These are phyloP conservation scores for Lentinus polychrous DNA, from an alignment of 1,284 basidiomycete genomes.

Conservation along the genomic window DNA sequence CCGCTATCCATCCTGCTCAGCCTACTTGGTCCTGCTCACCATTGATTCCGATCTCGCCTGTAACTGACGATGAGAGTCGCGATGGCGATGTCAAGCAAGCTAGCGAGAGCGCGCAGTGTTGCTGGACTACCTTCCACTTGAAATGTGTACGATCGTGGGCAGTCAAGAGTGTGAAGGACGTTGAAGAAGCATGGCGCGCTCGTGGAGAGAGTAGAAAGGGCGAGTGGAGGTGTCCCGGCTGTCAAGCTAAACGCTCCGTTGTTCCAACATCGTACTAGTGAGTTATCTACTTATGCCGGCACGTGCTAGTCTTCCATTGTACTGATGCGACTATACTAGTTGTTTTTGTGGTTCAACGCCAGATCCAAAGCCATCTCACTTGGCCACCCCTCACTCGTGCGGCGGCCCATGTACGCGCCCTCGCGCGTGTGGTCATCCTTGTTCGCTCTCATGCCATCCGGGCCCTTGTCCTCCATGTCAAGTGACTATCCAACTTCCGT, in stretches of 20 bases:
- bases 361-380: conserved; percentile 63
- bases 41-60: conserved; percentile 34
- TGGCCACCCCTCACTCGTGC: conserved; percentile 83
- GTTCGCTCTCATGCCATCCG: conserved; percentile 64
- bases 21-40: conserved; percentile 78
- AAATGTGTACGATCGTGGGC: conserved; percentile 80
- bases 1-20: conserved; percentile 61
- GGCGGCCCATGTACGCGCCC: conserved; percentile 68
- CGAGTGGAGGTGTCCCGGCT: conserved; percentile 87
- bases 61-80: conserved; percentile 25
- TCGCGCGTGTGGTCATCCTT: conserved; percentile 61
- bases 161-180: conserved; percentile 69
- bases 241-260: conserved; percentile 64
- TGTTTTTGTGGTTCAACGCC: conserved; percentile 78
- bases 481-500: conserved; percentile 46
- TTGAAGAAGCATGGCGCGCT: conserved; percentile 68
- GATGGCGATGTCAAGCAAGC: conserved; percentile 13
- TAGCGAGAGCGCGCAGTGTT: conserved; percentile 46
- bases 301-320: too few species aligned
- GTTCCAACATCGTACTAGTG: conserved; percentile 69
- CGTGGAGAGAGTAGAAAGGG: conserved; percentile 61
- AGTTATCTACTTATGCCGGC: background rate
- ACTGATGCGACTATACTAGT: conserved; percentile 28
- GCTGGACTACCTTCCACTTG: conserved; percentile 81
- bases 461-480: conserved; percentile 76